Conservation (phyloP, 2,329 filamentous ascomycete species). For the Tolypocladium amazonense region DNA sequence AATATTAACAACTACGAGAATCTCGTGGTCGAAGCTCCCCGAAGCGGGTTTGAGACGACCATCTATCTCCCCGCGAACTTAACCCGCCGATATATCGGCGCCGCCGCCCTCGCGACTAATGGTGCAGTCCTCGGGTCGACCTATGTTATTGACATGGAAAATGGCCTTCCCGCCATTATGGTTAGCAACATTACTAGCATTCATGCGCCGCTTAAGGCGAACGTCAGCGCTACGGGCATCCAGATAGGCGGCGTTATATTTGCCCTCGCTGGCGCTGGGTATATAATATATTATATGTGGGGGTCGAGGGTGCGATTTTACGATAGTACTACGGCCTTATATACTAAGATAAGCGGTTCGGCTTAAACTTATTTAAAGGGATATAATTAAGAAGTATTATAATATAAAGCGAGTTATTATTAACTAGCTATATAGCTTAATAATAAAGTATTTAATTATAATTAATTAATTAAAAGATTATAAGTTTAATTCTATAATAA, state of each 20-base stretch:
- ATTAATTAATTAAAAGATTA: too few species aligned
- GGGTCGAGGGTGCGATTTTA: background rate
- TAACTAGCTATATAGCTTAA: too few species aligned
- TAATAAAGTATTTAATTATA: too few species aligned
- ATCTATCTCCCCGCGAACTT: background rate
- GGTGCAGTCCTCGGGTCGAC: background rate
- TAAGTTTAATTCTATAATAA: too few species aligned
- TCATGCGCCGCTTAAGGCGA: background rate
- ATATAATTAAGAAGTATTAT: too few species aligned
- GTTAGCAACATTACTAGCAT: background rate
- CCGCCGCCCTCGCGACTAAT: background rate
- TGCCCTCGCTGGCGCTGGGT: background rate
- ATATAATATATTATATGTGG: constrained; percentile 6
- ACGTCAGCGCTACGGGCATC: background rate
- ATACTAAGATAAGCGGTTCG: constrained; percentile 12
- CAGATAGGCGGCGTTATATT: background rate
- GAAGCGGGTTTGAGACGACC: background rate
- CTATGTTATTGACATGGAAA: background rate
- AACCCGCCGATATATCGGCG: background rate
- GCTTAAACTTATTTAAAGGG: too few species aligned
- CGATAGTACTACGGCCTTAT: background rate
- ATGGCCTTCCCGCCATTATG: background rate
- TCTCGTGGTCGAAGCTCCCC: background rate
- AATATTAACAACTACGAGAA: background rate
- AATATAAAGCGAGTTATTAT: too few species aligned